Evolutionary conservation across 2,329 filamentous ascomycete species (phyloP).

Genomic region (Penicillium thymicola): DNA sequence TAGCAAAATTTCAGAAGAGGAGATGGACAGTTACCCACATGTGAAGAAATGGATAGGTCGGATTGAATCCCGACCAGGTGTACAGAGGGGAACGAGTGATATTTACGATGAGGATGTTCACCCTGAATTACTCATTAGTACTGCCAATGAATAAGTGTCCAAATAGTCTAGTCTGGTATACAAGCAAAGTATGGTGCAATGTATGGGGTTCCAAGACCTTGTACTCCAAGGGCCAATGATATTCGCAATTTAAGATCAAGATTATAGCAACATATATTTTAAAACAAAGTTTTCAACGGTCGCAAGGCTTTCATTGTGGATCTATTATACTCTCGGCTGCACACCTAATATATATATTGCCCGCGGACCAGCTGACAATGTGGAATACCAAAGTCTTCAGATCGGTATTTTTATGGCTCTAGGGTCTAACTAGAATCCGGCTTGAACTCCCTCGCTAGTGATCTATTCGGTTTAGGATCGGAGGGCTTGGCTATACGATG

Average conservation of each 20-base stretch:
- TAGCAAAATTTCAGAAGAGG: neutral
- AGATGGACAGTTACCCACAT: neutral
- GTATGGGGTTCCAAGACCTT: neutral
- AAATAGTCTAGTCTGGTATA: neutral
- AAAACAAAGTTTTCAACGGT: neutral
- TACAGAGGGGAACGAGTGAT: neutral
- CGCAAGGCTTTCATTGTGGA: no score
- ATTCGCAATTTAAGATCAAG: neutral
- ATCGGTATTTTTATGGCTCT: no score
- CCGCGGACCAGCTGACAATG: no score
- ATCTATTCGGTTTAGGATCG: no score
- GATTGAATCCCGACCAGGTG: neutral
- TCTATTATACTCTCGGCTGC: no score
- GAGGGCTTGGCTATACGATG: no score
- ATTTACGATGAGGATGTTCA: neutral
- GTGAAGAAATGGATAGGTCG: neutral
- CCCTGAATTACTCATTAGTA: neutral
- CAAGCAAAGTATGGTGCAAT: neutral
- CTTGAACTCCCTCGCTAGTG: no score
- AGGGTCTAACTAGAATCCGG: no score
- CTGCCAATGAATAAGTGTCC: neutral
- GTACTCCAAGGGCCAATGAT: neutral
- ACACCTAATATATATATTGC: no score
- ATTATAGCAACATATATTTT: neutral
- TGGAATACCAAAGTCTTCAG: no score